Conservation (phyloP, 192 early-diverging fungal genomes). For the Backusella luteola region DNA sequence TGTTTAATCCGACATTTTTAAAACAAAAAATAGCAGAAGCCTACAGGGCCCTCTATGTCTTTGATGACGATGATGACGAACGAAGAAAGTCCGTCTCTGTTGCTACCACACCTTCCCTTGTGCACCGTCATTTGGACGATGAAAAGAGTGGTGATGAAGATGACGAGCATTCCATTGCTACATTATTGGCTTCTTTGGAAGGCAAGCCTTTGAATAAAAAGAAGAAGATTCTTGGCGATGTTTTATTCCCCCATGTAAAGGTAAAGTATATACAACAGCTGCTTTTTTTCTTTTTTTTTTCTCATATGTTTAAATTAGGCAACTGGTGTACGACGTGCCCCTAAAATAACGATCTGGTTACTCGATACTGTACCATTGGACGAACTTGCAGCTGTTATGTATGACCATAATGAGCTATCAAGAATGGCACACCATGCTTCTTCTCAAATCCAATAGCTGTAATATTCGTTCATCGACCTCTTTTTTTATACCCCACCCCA, state of each 20-base stretch:
- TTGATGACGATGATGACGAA: conserved; percentile 5
- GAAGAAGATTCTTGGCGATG: conserved; percentile 39
- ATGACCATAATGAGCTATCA: conserved; percentile 17
- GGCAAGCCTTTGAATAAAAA: conserved; percentile 22
- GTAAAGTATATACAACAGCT: conserved; percentile 11
- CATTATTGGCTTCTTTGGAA: conserved; percentile 24
- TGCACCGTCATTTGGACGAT: conserved; percentile 17
- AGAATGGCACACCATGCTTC: not conserved
- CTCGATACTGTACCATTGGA: conserved; percentile 32
- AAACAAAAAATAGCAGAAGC: conserved; percentile 29
- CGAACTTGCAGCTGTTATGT: conserved; percentile 35
- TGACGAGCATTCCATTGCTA: not conserved
- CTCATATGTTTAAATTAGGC: conserved; percentile 19
- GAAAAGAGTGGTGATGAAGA: not conserved
- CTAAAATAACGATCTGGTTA: conserved; percentile 40
- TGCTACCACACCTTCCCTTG: conserved; percentile 22
- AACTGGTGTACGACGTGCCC: conserved; percentile 32
- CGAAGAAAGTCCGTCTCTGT: not conserved
- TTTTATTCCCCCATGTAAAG: conserved; percentile 37
- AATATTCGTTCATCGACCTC: no score
- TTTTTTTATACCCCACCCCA: not conserved
- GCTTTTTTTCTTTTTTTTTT: not conserved
- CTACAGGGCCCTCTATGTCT: conserved; percentile 20
- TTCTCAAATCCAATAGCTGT: not conserved
- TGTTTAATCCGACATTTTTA: conserved; percentile 34